Conservation (phyloP, 441 rosid genomes). For the Erodium moschatum region DNA sequence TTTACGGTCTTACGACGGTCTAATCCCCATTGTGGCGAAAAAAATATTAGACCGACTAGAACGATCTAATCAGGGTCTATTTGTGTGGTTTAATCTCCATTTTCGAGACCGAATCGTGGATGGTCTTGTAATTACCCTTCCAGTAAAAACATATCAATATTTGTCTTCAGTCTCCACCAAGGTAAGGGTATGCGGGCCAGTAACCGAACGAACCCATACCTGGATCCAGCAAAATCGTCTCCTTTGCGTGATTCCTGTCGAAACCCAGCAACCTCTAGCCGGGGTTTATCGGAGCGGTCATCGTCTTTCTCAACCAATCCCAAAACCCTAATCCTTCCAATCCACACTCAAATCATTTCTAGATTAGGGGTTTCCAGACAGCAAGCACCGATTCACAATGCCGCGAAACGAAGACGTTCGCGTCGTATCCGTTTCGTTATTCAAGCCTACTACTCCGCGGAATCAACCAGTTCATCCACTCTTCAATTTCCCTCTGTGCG, state of each 20-base stretch:
- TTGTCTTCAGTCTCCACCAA: too few species aligned
- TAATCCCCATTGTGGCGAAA: too few species aligned
- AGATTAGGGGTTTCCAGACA: neutral
- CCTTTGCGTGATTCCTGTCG: neutral
- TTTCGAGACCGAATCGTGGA: too few species aligned
- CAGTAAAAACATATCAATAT: too few species aligned
- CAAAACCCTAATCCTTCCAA: neutral
- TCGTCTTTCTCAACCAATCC: neutral
- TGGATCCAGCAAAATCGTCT: too few species aligned
- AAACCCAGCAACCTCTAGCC: neutral
- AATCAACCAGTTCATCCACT: slow-evolving; percentile 13
- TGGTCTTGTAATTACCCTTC: too few species aligned
- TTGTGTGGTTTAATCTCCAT: too few species aligned
- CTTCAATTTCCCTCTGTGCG: slow-evolving; percentile 15
- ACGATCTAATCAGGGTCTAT: too few species aligned
- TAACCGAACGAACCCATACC: too few species aligned
- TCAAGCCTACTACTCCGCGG: slow-evolving; percentile 13
- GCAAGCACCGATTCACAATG: slow-evolving; percentile 27
- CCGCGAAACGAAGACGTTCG: slow-evolving; percentile 32
- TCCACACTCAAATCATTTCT: neutral
- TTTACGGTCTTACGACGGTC: too few species aligned
- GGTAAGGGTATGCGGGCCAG: too few species aligned
- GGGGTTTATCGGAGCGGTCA: neutral
- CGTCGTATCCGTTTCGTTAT: slow-evolving; percentile 22
- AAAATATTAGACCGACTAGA: too few species aligned